Base-by-base conservation (phyloP, 2,329 filamentous ascomycete species). In the Ceratocystis cacaofunesta region DNA sequence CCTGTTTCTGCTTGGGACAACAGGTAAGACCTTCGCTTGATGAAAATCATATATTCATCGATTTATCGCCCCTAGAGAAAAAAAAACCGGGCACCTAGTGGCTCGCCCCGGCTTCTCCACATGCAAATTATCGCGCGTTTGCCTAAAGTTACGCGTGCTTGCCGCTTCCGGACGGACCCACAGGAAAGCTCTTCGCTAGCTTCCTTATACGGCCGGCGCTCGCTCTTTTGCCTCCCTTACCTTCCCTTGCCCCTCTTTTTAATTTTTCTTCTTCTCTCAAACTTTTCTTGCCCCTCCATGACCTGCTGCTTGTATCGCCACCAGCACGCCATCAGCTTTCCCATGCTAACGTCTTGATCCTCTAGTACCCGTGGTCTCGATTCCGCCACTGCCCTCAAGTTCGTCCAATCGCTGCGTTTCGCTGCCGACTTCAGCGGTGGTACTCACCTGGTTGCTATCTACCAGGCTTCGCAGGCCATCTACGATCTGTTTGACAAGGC, bases 401-500 rank as follows among this genome's bases (percentile, higher is more conserved):
- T 90, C 68, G 85, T 88, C 4, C 80, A 86, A 69, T 82, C 84
- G 15, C 75, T 92, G 32, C 78, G 87, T 17, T 78, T 84, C 19
- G 77, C 85, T 0, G 85, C 86, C 0, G 84, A 89, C 68, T 80
- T 89, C 69, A 79, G 81, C 1, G 76, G 81, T 15, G 81, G 81
- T 0, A 81, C 86, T 0, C 84, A 85, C 0, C 77, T 82, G 0
- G 84, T 91, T 2, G 85, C 88, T 8, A 82, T 90, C 7, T 90
- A 90, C 68, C 87, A 91, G 71, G 86, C 88, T 5, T 83, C 82
- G 19, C 84, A 88, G 70, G 76, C 81, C 48, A 86, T 86, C 43
- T 89, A 88, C 71, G 85, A 89, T 67, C 75, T 84, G 17, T 92
- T 92, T 70, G 87, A 92, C 75, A 91, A 91, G 72, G 83, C 82